phyloP scores from a whole-genome alignment of 768 basidiomycete genomes.

The Kwoniella newhampshirensis region DNA sequence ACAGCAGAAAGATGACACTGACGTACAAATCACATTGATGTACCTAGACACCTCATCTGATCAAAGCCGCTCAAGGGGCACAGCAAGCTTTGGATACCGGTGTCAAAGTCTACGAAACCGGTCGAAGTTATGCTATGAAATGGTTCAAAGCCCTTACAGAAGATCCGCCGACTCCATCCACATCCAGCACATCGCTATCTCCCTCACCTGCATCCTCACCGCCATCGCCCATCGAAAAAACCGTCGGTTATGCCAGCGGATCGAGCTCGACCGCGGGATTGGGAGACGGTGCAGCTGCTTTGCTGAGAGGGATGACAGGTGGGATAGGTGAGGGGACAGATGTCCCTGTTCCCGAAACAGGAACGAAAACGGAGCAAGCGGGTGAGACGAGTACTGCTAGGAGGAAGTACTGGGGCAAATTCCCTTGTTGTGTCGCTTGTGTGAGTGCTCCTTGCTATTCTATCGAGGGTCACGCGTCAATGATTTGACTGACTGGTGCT shows the following conservation, averaged over 20 bases:
- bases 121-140: conserved; percentile 6
- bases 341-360: not conserved
- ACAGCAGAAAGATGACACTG: too few species aligned
- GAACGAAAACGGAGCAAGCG: not conserved
- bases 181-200: not conserved
- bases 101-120: conserved; percentile 3
- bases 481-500: too few species aligned
- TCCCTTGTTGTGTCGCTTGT: conserved; percentile 36
- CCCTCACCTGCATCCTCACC: not conserved
- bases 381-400: not conserved
- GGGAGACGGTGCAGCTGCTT: not conserved
- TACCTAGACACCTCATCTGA: conserved; percentile 28
- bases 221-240: not conserved
- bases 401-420: conserved; percentile 27
- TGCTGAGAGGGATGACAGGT: not conserved
- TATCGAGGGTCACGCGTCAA: too few species aligned
- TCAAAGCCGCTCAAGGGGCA: conserved; percentile 29
- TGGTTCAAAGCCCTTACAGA: conserved; percentile 15
- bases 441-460: conserved; percentile 24
- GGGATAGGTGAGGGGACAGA: conserved; percentile 2
- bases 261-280: too few species aligned
- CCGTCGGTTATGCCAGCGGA: too few species aligned
- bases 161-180: conserved; percentile 1
- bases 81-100: conserved; percentile 20
- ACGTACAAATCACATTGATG: too few species aligned